Percentiles rank a stretch among this genome's conserved stretches.
Evolutionary conservation across 2,329 filamentous ascomycete species (phyloP).

Genomic region (Trichoderma arundinaceum): DNA sequence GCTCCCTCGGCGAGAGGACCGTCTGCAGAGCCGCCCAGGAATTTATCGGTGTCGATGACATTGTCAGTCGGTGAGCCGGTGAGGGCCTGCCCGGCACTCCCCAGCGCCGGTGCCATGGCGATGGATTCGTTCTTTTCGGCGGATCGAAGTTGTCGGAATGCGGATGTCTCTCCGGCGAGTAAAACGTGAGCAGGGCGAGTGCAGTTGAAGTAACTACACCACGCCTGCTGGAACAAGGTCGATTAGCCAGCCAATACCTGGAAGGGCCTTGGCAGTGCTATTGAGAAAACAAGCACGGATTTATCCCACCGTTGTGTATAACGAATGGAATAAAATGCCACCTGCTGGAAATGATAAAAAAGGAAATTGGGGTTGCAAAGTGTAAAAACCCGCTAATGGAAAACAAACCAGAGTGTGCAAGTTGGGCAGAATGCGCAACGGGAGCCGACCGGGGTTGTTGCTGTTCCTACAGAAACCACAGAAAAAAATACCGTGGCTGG

Average conservation of each 20-base stretch:
- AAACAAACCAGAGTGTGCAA: slow-evolving; percentile 32
- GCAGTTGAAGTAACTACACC: background rate
- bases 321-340: slow-evolving; percentile 5
- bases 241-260: slow-evolving; percentile 38
- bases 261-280: too few relatives aligned
- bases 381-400: background rate
- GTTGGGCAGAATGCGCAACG: slow-evolving; percentile 26
- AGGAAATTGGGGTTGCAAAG: background rate
- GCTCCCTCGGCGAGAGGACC: slow-evolving; percentile 52
- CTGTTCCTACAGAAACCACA: slow-evolving; percentile 41
- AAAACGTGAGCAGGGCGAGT: background rate
- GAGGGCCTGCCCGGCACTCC: slow-evolving; percentile 42
- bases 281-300: too few relatives aligned
- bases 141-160: slow-evolving; percentile 35
- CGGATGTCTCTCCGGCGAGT: slow-evolving; percentile 30
- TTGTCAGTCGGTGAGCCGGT: slow-evolving; percentile 30
- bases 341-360: background rate
- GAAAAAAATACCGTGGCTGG: slow-evolving; percentile 36
- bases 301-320: background rate
- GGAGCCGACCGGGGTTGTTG: background rate
- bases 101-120: slow-evolving; percentile 51
- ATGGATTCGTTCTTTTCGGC: background rate
- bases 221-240: slow-evolving; percentile 10
- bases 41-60: slow-evolving; percentile 34
- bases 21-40: slow-evolving; percentile 41